Evolutionary conservation across 2,329 filamentous ascomycete genomes (phyloP).

Genomic region (Fusarium camptoceras): DNA sequence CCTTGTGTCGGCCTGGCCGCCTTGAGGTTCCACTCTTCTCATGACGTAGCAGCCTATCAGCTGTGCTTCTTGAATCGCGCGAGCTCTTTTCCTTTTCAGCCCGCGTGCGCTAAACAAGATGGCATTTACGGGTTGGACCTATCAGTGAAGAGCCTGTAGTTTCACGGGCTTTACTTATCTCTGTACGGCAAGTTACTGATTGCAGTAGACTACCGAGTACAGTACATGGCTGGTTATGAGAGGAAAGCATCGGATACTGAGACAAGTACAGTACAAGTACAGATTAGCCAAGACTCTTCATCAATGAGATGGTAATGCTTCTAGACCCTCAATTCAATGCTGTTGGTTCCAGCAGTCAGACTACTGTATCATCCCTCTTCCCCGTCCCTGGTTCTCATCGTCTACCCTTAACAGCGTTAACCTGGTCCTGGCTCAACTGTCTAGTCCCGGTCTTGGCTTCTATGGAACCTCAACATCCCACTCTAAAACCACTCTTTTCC

Average conservation of each 20-base stretch:
- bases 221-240: neutral
- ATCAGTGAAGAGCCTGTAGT: neutral
- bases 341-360: neutral
- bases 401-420: neutral
- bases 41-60: constrained; percentile 31
- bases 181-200: neutral
- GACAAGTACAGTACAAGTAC: neutral
- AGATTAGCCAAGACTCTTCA: neutral
- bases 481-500: neutral
- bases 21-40: constrained; percentile 17
- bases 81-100: neutral
- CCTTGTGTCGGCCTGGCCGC: constrained; percentile 41
- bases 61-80: constrained; percentile 3
- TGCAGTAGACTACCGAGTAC: neutral
- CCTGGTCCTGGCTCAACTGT: neutral
- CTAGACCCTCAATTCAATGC: neutral
- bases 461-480: neutral
- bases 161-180: neutral
- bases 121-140: neutral
- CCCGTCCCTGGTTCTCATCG: neutral
- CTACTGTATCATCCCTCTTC: neutral
- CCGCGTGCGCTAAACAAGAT: neutral
- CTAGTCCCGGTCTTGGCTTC: neutral
- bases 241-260: neutral
- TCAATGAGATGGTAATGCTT: neutral